Percentiles rank a stretch among this genome's conserved stretches.
Conservation (phyloP, 2,329 filamentous ascomycete genomes). For the Cucurbitaria berberidis region DNA sequence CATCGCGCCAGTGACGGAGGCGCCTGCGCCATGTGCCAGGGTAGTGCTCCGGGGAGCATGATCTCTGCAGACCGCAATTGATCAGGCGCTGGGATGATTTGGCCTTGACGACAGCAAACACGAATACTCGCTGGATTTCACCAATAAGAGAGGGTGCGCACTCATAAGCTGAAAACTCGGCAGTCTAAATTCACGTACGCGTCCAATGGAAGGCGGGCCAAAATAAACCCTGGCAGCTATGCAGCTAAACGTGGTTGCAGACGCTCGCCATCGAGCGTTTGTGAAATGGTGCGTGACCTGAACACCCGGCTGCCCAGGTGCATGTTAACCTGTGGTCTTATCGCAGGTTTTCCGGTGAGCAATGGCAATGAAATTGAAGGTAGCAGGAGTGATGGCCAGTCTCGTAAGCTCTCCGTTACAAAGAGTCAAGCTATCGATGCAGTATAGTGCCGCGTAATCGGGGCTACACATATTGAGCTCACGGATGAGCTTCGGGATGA, state of each 20-base stretch:
- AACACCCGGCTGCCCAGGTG: slow-evolving; percentile 8
- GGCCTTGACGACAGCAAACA: slow-evolving; percentile 12
- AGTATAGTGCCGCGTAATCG: slow-evolving; percentile 18
- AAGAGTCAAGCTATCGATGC: slow-evolving; percentile 7
- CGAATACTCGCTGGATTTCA: slow-evolving; percentile 15
- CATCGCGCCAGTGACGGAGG: slow-evolving; percentile 14
- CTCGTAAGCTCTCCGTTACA: slow-evolving; percentile 10
- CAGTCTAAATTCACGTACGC: slow-evolving; percentile 6
- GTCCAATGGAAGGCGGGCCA: slow-evolving; percentile 17
- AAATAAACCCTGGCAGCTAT: slow-evolving; percentile 15
- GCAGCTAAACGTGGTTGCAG: slow-evolving; percentile 30
- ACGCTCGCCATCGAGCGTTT: slow-evolving; percentile 19
- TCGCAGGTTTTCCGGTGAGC: slow-evolving; percentile 27
- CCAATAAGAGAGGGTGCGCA: slow-evolving; percentile 21
- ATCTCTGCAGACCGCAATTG: slow-evolving; percentile 13
- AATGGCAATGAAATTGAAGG: slow-evolving; percentile 2
- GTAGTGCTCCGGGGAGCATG: slow-evolving; percentile 7
- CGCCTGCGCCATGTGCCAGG: slow-evolving; percentile 22
- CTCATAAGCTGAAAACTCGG: slow-evolving; percentile 20
- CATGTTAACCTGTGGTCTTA: slow-evolving; percentile 23
- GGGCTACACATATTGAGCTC: slow-evolving; percentile 2
- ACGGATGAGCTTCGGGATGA: slow-evolving; percentile 4
- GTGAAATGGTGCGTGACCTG: slow-evolving; percentile 15
- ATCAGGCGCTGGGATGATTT: slow-evolving; percentile 18
- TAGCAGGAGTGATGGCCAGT: slow-evolving; percentile 5